Evolutionary conservation across 2,329 filamentous ascomycete species (phyloP), one percentile per base, ranked within the genome.

Genomic region (Sordariomycetes sp.): DNA sequence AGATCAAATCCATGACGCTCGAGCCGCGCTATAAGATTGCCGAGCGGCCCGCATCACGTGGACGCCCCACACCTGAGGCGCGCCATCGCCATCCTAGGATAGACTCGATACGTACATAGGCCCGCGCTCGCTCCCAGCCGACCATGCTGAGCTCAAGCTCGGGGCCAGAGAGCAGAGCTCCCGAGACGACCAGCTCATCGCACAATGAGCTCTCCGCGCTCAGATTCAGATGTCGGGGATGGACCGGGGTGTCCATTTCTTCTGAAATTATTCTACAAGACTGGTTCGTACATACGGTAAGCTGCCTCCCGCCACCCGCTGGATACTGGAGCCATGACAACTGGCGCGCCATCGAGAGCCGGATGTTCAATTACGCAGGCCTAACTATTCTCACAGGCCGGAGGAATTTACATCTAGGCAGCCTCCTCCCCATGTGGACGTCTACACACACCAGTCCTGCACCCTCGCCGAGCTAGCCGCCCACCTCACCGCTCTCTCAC

Each of bases 361-460:
- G 2, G 17, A 4, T 39, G n/a, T 12, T 57, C 20, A 57, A 35
- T 22, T 52, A 28, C 13, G 35, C 45, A 17, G 53, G 32, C 25
- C 53, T 42, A 13, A 45, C 15, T 54, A 48, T 20, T 7, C 24
- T 24, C 17, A n/a, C 62, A 89, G 86, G 62, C 79, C 84, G 36
- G 82, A 87, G 59, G 87, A 92, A 62, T 90, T 94, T 68, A 69
- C 80, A 63, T 66, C 81, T 22, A 63, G 74, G 57, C 66, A 74
- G 58, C 77, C 88, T 24, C 82, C 85, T 55, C 74, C 85, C 8
- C 81, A 87, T 67, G 76, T 95, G 28, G 80, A 88, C 60, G 85
- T 96, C 64, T 91, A 96, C 76, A 91, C 90, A 58, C 95, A 90
- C 87, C 79, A 83, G 58, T 83, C 81, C 64, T 92, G 88, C 72